phyloP scores from a whole-genome alignment of 2,329 filamentous ascomycete genomes.

The Fusarium incarnatum region DNA sequence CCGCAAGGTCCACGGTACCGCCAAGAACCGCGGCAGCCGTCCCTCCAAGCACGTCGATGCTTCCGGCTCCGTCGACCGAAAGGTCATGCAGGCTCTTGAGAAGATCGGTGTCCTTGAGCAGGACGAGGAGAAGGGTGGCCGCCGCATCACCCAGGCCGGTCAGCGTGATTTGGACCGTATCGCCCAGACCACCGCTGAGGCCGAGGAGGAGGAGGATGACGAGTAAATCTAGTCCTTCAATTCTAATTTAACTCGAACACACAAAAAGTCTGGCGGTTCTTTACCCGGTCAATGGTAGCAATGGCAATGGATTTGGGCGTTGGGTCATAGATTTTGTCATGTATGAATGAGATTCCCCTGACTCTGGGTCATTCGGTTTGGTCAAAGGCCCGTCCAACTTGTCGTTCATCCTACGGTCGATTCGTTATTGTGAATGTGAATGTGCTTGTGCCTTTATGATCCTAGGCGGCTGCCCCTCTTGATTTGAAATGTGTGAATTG shows the following conservation, averaged over 20 bases:
- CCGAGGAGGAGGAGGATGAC: slow-evolving; percentile 75
- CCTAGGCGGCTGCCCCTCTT: not conserved
- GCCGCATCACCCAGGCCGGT: slow-evolving; percentile 96
- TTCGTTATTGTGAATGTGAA: slow-evolving; percentile 36
- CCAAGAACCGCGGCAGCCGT: slow-evolving; percentile 95
- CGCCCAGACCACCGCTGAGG: slow-evolving; percentile 82
- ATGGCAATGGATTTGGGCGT: slow-evolving; percentile 55
- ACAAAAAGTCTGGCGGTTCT: slow-evolving; percentile 46
- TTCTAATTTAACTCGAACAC: slow-evolving; percentile 44
- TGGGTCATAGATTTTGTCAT: slow-evolving; percentile 55
- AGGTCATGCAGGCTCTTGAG: slow-evolving; percentile 96
- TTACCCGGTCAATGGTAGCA: slow-evolving; percentile 37
- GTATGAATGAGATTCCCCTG: slow-evolving; percentile 57
- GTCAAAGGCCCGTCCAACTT: slow-evolving; percentile 50
- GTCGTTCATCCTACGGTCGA: slow-evolving; percentile 33
- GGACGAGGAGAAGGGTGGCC: slow-evolving; percentile 98
- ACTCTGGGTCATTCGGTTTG: slow-evolving; percentile 54
- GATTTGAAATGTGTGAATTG: not conserved
- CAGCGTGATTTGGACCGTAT: slow-evolving; percentile 99
- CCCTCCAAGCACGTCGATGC: slow-evolving; percentile 97
- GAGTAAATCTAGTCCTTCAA: slow-evolving; percentile 62
- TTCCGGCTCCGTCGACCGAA: slow-evolving; percentile 95
- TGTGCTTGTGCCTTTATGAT: not conserved
- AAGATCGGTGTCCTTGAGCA: slow-evolving; percentile 99
- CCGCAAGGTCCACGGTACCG: slow-evolving; percentile 93